Conservation (phyloP, 108 stramenopile species). For the Cyclotella cryptica region DNA sequence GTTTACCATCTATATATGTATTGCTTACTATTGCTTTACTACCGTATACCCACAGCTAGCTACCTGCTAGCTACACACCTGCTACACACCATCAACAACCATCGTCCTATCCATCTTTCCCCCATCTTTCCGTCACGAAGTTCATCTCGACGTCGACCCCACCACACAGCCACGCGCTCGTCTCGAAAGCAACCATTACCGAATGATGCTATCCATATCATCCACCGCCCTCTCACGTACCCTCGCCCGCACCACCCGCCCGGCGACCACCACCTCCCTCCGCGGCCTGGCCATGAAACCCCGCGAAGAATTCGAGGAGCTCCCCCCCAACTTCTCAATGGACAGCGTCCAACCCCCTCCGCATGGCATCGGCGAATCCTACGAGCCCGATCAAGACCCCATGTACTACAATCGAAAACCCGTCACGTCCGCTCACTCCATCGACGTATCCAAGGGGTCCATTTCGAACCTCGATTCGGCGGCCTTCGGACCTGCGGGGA, state of each 20-base stretch:
- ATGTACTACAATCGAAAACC: conserved; percentile 60
- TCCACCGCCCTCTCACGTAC: conserved; percentile 32
- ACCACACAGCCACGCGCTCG: too few species aligned
- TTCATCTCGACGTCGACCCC: too few species aligned
- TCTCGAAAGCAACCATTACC: neutral
- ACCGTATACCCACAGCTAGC: too few species aligned
- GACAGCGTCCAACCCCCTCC: conserved; percentile 40
- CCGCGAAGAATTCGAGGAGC: conserved; percentile 36
- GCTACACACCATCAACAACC: too few species aligned
- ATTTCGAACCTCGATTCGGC: conserved; percentile 75
- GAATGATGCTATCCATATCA: conserved; percentile 28
- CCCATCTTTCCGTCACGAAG: too few species aligned
- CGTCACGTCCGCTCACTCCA: conserved; percentile 83
- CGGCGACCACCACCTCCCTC: neutral
- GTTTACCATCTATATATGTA: too few species aligned
- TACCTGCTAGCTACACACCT: too few species aligned
- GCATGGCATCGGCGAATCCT: conserved; percentile 26
- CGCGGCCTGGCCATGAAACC: conserved; percentile 39
- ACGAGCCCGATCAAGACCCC: conserved; percentile 45
- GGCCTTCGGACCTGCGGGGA: conserved; percentile 67
- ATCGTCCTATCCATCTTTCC: too few species aligned
- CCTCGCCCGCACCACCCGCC: conserved; percentile 13
- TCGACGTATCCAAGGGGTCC: conserved; percentile 51
- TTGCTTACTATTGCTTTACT: too few species aligned
- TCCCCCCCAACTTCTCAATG: conserved; percentile 48